A percentile compares a stretch with the other conserved stretches of the same genome.
Conservation (phyloP, 495 filamentous ascomycete genomes). For the Hypoxylon cercidicola region DNA sequence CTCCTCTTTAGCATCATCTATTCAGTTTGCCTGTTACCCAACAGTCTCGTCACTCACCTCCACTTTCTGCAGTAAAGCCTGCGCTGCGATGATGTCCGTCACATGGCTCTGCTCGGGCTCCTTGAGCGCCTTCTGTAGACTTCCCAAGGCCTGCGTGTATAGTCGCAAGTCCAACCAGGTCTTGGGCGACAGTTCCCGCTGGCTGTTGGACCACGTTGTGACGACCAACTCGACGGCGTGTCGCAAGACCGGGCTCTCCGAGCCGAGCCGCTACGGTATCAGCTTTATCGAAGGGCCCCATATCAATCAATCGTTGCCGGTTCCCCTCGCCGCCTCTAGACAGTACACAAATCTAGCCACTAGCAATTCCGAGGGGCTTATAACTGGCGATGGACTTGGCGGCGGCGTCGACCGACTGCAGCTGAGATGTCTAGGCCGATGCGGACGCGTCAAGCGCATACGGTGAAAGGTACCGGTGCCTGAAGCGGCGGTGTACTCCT, state of each 20-base stretch:
- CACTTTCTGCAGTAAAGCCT: conserved; percentile 42
- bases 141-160: conserved; percentile 42
- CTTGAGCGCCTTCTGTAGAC: conserved; percentile 41
- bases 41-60: conserved; percentile 34
- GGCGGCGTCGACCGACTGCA: conserved; percentile 8
- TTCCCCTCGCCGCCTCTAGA: conserved; percentile 35
- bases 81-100: conserved; percentile 39
- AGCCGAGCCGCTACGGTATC: conserved; percentile 38
- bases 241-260: conserved; percentile 28
- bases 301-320: conserved; percentile 41
- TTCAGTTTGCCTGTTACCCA: not conserved
- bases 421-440: conserved; percentile 8
- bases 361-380: conserved; percentile 32
- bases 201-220: conserved; percentile 38
- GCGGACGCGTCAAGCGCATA: conserved; percentile 32
- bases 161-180: conserved; percentile 41
- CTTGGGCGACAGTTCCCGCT: conserved; percentile 36
- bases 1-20: not conserved
- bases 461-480: conserved; percentile 37
- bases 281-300: conserved; percentile 40
- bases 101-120: conserved; percentile 22
- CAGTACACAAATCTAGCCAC: conserved; percentile 34
- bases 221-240: conserved; percentile 40
- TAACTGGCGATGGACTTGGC: conserved; percentile 26
- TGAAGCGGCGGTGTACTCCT: conserved; percentile 25